Base-by-base conservation (phyloP, 164 flowering plant genomes). In the Vitis riparia region DNA sequence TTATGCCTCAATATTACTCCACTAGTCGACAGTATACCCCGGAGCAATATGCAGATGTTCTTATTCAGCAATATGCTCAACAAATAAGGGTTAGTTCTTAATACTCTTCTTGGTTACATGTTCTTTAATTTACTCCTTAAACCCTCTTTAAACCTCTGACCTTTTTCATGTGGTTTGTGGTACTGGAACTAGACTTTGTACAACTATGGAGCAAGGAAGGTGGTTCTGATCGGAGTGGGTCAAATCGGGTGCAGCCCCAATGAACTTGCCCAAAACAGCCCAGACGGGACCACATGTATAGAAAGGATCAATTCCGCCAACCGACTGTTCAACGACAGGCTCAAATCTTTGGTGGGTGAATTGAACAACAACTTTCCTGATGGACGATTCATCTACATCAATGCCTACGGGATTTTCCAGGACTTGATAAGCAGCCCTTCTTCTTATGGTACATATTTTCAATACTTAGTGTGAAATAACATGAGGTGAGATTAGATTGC, bases 241-340 rank as follows among this genome's bases (percentile, higher is more conserved):
- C 84, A 71, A 50, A 72, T 92, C 3, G 98, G 98, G 0, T 92
- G 97, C 80, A 84, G 85, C 71, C 99, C 98, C 11, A 84, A 73
- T 57, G 86, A 77, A 68, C 47, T 91, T 55, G 88, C 90, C 11
- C 80, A 69, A 16, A 72, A 71, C 59, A 86, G 93, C 62, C 75
- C 79, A 8, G 85, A 89, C 62, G 92, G 90, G 0, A 61, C 50
- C 29, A 71, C 82, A 9, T 92, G 97, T 51, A 90, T 85, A 0
- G 70, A 73, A 3, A 76, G 62, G 49, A 86, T 89, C 67, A 92
- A 95, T 70, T 57, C 65, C 0, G 93, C 91, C 0, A 84, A 81
- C 62, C 81, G 68, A 55, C 55, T 88, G 0, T 89, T 89, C 83
- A 88, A 88, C 57, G 59, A 69, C 65, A 82, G 76, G 81, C 83